Evolutionary conservation across 2,329 filamentous ascomycete species (phyloP).

Genomic region (Fusarium compactum): DNA sequence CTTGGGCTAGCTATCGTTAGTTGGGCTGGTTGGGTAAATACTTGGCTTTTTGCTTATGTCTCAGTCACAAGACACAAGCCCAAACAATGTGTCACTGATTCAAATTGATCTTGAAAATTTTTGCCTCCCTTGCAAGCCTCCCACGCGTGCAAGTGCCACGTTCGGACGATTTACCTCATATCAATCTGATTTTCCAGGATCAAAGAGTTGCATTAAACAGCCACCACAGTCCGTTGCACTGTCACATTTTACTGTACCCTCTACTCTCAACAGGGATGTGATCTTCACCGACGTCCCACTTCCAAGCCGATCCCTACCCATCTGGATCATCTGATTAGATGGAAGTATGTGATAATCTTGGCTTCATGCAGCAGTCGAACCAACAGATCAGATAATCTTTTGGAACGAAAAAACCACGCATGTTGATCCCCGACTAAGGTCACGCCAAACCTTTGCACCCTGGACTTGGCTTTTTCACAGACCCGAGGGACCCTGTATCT

Average conservation of each 20-base stretch:
- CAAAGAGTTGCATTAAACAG: not conserved
- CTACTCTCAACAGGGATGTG: not conserved
- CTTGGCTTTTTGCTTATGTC: not conserved
- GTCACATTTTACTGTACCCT: constrained; percentile 2
- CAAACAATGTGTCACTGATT: not conserved
- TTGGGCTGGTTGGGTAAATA: not conserved
- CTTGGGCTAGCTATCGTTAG: not conserved
- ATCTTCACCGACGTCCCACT: constrained; percentile 8
- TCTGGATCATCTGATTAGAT: constrained; percentile 28
- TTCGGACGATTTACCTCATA: constrained; percentile 6
- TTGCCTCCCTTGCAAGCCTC: not conserved
- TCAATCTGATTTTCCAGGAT: constrained; percentile 3
- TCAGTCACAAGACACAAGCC: not conserved
- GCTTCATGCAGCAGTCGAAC: constrained; percentile 14
- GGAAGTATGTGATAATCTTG: constrained; percentile 22
- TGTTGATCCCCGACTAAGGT: constrained; percentile 1
- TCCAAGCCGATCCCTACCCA: constrained; percentile 18
- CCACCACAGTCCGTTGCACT: not conserved
- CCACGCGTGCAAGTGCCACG: not conserved
- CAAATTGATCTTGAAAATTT: not conserved
- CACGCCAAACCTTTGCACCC: constrained; percentile 1
- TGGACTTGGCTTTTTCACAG: not conserved
- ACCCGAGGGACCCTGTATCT: constrained; percentile 11
- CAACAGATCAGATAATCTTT: constrained; percentile 22
- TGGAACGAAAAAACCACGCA: not conserved